These are phyloP conservation scores for Pseudophaeomoniella oleicola DNA, from an alignment of 2,329 filamentous ascomycete genomes.

Conservation along the genomic window DNA sequence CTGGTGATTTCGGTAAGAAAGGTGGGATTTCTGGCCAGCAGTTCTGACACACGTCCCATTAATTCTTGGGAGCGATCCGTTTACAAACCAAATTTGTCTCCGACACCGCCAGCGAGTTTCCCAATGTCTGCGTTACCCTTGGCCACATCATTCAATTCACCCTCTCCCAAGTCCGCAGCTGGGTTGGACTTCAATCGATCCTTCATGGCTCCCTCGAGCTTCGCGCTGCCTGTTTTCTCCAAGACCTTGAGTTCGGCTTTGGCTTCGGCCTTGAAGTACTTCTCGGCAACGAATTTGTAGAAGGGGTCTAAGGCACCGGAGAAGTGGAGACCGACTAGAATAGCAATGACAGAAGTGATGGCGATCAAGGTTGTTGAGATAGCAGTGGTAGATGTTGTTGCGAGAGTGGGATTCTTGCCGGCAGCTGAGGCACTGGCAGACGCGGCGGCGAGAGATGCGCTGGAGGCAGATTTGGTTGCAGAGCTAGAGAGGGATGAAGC, in stretches of 20 bases:
- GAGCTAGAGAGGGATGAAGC: not conserved
- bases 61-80: too few relatives aligned
- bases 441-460: not conserved
- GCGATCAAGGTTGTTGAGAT: not conserved
- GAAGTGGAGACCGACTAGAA: constrained; percentile 2
- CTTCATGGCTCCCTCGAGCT: constrained; percentile 1
- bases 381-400: not conserved
- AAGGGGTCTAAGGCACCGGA: constrained; percentile 2
- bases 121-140: not conserved
- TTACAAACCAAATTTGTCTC: too few relatives aligned
- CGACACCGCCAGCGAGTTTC: too few relatives aligned
- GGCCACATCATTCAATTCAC: not conserved
- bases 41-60: too few relatives aligned
- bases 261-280: constrained; percentile 3
- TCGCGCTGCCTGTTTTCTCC: constrained; percentile 4
- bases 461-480: not conserved
- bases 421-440: not conserved
- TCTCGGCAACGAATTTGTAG: constrained; percentile 2
- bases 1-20: too few relatives aligned
- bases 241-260: constrained; percentile 6
- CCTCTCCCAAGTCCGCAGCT: not conserved
- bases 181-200: constrained; percentile 1
- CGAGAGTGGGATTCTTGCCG: not conserved
- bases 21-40: too few relatives aligned
- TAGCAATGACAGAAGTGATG: not conserved